phyloP scores from a whole-genome alignment of 768 basidiomycete genomes.

The Chalciporus piperatus region DNA sequence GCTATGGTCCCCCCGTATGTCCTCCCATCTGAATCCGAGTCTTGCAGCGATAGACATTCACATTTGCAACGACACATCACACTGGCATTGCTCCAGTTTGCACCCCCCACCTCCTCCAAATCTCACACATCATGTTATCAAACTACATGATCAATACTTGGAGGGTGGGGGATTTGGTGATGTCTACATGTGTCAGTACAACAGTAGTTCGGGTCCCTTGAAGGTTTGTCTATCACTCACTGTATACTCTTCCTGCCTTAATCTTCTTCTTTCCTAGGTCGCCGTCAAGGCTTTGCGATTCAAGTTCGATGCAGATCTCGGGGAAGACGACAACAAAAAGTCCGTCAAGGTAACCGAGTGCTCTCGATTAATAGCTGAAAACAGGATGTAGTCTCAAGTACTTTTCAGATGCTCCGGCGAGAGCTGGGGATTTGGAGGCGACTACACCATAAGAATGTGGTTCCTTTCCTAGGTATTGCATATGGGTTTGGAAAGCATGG shows the following conservation, averaged over 20 bases:
- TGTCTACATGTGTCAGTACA: slow-evolving; percentile 7
- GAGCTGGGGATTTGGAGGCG: slow-evolving; percentile 31
- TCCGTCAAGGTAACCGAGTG: neutral
- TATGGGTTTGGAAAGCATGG: slow-evolving; percentile 24
- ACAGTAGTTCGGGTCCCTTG: neutral
- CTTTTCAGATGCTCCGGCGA: slow-evolving; percentile 20
- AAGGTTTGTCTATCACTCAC: neutral
- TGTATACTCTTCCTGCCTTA: neutral
- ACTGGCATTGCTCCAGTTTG: neutral
- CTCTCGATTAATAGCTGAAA: too few relatives aligned
- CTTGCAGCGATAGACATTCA: too few relatives aligned
- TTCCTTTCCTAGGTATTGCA: slow-evolving; percentile 28
- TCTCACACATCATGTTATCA: slow-evolving; percentile 8
- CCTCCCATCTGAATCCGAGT: neutral
- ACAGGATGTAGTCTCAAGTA: fast-evolving
- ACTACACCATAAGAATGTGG: slow-evolving; percentile 23
- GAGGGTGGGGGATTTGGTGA: slow-evolving; percentile 16
- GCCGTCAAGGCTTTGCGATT: slow-evolving; percentile 23
- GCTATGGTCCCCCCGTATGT: neutral
- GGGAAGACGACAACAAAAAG: neutral
- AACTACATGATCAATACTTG: neutral
- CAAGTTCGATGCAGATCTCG: neutral
- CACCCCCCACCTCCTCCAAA: neutral
- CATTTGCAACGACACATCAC: neutral
- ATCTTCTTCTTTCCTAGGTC: slow-evolving; percentile 7